Evolutionary conservation across 1,284 basidiomycete species (phyloP).

Genomic region (Phellinidium pouzarii): DNA sequence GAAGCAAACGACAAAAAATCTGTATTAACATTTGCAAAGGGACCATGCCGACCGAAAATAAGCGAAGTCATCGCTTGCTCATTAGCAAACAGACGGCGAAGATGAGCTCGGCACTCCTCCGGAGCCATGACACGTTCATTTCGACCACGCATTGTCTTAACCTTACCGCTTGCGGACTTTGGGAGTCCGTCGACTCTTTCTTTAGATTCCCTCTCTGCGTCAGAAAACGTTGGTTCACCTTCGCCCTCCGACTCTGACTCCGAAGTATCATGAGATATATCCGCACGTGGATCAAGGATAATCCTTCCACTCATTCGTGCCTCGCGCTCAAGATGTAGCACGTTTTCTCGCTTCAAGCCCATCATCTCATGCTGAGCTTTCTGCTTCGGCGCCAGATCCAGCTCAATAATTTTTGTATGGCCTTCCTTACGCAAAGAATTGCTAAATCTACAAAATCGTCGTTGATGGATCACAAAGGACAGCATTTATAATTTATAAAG

Average conservation of each 20-base stretch:
- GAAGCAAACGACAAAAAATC: constrained; percentile 60
- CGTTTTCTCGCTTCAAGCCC: constrained; percentile 62
- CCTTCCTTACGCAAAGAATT: constrained; percentile 94
- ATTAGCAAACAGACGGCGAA: constrained; percentile 83
- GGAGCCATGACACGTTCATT: constrained; percentile 88
- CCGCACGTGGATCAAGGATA: constrained; percentile 13
- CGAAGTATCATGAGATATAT: constrained; percentile 41
- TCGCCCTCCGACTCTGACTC: constrained; percentile 31
- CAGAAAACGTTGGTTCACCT: constrained; percentile 40
- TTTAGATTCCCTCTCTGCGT: constrained; percentile 36
- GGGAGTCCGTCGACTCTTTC: constrained; percentile 34
- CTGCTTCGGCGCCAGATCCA: constrained; percentile 79
- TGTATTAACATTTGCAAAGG: constrained; percentile 57
- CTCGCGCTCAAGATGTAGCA: constrained; percentile 51
- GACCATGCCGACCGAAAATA: constrained; percentile 90
- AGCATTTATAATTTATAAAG: constrained; percentile 10
- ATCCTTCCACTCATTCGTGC: constrained; percentile 16
- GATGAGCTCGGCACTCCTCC: constrained; percentile 90
- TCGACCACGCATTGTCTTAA: constrained; percentile 70
- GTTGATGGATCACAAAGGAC: constrained; percentile 14
- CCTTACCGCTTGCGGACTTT: constrained; percentile 68
- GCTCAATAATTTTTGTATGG: constrained; percentile 91
- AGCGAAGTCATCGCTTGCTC: constrained; percentile 80
- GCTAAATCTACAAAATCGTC: constrained; percentile 46
- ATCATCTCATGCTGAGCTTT: constrained; percentile 55